phyloP scores from a whole-genome alignment of 2,329 filamentous ascomycete species.

The Fonsecaea multimorphosa region DNA sequence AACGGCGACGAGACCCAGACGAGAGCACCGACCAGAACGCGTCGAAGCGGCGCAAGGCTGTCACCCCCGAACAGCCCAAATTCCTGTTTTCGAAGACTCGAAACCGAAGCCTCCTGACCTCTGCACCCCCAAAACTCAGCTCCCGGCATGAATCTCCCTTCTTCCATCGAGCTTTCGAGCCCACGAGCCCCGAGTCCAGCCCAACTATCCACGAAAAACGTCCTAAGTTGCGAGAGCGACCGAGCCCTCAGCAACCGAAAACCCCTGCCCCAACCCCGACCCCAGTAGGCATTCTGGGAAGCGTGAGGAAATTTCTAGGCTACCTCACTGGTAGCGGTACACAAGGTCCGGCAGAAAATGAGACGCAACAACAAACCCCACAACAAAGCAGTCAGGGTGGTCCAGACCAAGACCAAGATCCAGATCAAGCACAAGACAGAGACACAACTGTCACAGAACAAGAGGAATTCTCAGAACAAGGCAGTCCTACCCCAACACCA shows the following conservation, averaged over 20 bases:
- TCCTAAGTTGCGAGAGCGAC: slow-evolving; percentile 11
- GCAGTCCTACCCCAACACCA: slow-evolving; percentile 23
- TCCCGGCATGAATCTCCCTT: slow-evolving; percentile 28
- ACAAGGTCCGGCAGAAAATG: slow-evolving; percentile 7
- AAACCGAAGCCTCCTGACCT: slow-evolving; percentile 32
- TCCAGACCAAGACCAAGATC: neutral
- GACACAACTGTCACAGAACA: neutral
- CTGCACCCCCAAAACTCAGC: slow-evolving; percentile 26
- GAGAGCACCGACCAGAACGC: slow-evolving; percentile 18
- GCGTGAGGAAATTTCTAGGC: slow-evolving; percentile 34
- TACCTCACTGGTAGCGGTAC: slow-evolving; percentile 18
- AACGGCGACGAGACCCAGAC: slow-evolving; percentile 28
- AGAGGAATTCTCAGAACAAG: slow-evolving; percentile 13
- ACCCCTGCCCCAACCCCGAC: slow-evolving; percentile 19
- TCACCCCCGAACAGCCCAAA: slow-evolving; percentile 25
- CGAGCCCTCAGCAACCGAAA: slow-evolving; percentile 11
- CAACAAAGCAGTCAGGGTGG: slow-evolving; percentile 18
- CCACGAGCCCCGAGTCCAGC: slow-evolving; percentile 17
- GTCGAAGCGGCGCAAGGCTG: slow-evolving; percentile 28
- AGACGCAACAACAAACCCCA: neutral
- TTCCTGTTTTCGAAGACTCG: slow-evolving; percentile 32
- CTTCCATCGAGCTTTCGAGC: slow-evolving; percentile 21
- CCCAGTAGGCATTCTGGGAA: slow-evolving; percentile 29
- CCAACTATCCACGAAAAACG: neutral
- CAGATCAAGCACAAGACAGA: slow-evolving; percentile 2